Percentiles rank a stretch among this genome's conserved stretches.
Conservation (phyloP, 345 rosid species). For the Boechera stricta region DNA sequence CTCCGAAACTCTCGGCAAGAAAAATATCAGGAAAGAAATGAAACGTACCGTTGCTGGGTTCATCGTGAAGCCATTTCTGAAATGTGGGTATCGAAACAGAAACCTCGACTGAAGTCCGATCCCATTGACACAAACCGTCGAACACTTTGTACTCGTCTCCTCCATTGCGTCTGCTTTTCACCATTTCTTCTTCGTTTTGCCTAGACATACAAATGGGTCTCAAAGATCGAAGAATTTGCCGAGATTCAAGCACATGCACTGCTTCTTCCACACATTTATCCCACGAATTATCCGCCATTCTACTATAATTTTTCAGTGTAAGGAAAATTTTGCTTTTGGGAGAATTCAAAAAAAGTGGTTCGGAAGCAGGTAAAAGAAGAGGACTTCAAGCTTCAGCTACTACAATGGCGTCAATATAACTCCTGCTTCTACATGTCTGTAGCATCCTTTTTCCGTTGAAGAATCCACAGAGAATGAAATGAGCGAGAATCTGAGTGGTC, state of each 20-base stretch:
- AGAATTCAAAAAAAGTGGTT: not conserved
- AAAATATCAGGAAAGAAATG: not conserved
- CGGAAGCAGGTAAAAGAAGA: not conserved
- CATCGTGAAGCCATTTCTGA: slow-evolving; percentile 77
- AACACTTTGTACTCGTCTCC: slow-evolving; percentile 65
- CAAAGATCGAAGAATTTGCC: slow-evolving; percentile 74
- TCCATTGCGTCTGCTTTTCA: not conserved
- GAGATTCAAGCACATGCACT: slow-evolving; percentile 64
- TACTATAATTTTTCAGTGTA: not conserved
- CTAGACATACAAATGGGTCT: slow-evolving; percentile 69
- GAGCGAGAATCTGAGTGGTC: not conserved
- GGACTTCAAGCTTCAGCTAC: slow-evolving; percentile 15
- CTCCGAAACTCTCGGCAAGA: slow-evolving; percentile 42
- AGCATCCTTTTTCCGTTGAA: too few relatives aligned
- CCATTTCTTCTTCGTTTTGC: slow-evolving; percentile 16
- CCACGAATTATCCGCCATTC: slow-evolving; percentile 60
- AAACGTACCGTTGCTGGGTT: slow-evolving; percentile 73
- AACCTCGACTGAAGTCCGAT: slow-evolving; percentile 75
- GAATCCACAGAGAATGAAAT: not conserved
- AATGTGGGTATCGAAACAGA: slow-evolving; percentile 67
- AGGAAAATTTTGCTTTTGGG: not conserved
- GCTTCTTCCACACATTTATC: slow-evolving; percentile 75
- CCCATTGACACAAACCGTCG: slow-evolving; percentile 78
- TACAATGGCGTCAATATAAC: not conserved
- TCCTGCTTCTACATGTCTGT: not conserved